Evolutionary conservation across 2,329 filamentous ascomycete genomes (phyloP), one percentile per base, ranked within the genome.

Genomic region (Lecanoromycetidae sp.): DNA sequence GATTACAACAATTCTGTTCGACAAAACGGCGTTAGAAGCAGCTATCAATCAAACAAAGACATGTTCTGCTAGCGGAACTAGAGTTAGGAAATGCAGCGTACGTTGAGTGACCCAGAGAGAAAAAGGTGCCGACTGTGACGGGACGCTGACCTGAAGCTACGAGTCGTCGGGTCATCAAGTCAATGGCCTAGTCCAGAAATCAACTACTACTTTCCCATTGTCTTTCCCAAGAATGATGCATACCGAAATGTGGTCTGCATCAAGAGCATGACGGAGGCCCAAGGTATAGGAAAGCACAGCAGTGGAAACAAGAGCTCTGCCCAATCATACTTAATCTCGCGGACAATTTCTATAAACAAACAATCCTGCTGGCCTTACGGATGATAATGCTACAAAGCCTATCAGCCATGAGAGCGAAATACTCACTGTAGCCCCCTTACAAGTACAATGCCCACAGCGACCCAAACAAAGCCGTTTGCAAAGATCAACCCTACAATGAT

Each of bases 81-180:
- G n/a, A n/a, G n/a, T n/a, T n/a, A n/a, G n/a, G n/a, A n/a, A n/a
- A n/a, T n/a, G n/a, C n/a, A 44, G 25, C 43, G 53, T 60, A 73
- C 63, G 90, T 95, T 20, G 84, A 93, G 66, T 96, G 90, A 0
- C 91, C 90, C 0, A 96, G 75, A 0, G 84, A 90, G 70, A 98
- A 96, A 62, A 86, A 96, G 1, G 87, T 94, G 35, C 90, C 91
- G 1, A 96, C 90, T 0, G 88, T 90, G 9, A 93, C 87, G 2
- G 90, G 88, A 1, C 78, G 77, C 60, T 91, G 86, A 15, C 87
- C 87, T 0, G 84, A 77, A 0, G 88, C 88, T 30, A 96, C 79
- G 20, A 96, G 76, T 5, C 90, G 80, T 3, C 91, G 76, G 1
- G 91, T 96, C 81, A 93, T 94, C 30, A 96, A 75, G 65, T 96